Conservation (phyloP, 441 rosid species). For the Croton setiger region DNA sequence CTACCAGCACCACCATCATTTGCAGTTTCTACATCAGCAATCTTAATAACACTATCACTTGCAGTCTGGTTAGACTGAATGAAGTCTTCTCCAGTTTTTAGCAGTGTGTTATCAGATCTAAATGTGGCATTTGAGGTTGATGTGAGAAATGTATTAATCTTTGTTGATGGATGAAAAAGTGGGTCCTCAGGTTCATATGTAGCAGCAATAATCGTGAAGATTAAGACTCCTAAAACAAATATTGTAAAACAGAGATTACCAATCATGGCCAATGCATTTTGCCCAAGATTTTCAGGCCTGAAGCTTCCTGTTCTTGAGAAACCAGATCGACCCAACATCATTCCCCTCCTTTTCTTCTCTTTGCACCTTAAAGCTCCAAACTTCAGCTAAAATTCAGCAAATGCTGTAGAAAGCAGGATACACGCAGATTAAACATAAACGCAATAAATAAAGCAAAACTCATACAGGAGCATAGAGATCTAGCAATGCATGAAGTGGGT, state of each 20-base stretch:
- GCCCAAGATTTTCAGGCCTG: slow-evolving; percentile 83
- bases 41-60: slow-evolving; percentile 54
- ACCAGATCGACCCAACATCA: slow-evolving; percentile 58
- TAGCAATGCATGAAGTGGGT: slow-evolving; percentile 13
- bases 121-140: slow-evolving; percentile 79
- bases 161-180: slow-evolving; percentile 82
- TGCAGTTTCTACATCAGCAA: slow-evolving; percentile 53
- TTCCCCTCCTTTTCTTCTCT: not conserved
- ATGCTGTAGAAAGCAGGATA: slow-evolving; percentile 12
- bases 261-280: slow-evolving; percentile 70
- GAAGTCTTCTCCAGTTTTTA: slow-evolving; percentile 89
- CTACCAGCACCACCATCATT: not conserved
- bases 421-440: slow-evolving; percentile 23
- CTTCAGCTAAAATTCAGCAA: slow-evolving; percentile 17
- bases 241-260: slow-evolving; percentile 83
- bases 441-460: not conserved
- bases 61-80: slow-evolving; percentile 66
- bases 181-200: slow-evolving; percentile 94
- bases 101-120: slow-evolving; percentile 62
- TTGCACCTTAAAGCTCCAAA: slow-evolving; percentile 3
- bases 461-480: slow-evolving; percentile 20
- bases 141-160: slow-evolving; percentile 74
- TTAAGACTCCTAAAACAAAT: slow-evolving; percentile 73
- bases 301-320: slow-evolving; percentile 57
- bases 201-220: slow-evolving; percentile 93